Conservation (phyloP, 2,329 filamentous ascomycete species). For the Calonectria leucothoes region DNA sequence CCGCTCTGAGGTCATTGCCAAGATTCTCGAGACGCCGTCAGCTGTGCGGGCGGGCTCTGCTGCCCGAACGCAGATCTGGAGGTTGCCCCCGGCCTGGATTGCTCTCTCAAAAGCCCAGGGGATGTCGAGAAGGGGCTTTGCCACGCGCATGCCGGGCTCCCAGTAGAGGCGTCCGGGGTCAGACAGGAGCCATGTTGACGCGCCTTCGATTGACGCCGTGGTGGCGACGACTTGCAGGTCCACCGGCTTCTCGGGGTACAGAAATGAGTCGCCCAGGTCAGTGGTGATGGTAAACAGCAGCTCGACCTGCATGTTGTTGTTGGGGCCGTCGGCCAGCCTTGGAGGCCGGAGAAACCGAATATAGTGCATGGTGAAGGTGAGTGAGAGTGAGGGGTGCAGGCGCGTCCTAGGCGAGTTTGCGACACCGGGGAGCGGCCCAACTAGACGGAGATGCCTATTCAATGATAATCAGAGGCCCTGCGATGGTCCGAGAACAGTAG, state of each 20-base stretch:
- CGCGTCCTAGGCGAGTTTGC: not conserved
- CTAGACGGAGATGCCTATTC: not conserved
- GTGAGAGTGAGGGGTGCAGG: not conserved
- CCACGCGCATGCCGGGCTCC: conserved; percentile 53
- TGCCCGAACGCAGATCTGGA: conserved; percentile 45
- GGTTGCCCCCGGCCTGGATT: conserved; percentile 36
- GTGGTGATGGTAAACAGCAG: conserved; percentile 67
- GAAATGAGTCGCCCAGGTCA: conserved; percentile 67
- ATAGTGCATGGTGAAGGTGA: conserved; percentile 62
- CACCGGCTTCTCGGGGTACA: conserved; percentile 58
- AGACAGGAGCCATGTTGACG: conserved; percentile 39
- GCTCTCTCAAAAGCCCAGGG: conserved; percentile 42
- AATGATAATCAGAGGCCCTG: not conserved
- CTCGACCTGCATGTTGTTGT: conserved; percentile 47
- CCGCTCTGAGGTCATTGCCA: conserved; percentile 34
- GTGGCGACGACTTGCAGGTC: conserved; percentile 53
- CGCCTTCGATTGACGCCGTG: conserved; percentile 31
- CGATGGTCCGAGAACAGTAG: not conserved
- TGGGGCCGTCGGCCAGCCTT: conserved; percentile 44
- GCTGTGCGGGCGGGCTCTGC: conserved; percentile 40
- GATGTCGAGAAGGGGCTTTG: conserved; percentile 49
- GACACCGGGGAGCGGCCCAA: not conserved
- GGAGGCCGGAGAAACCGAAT: conserved; percentile 64
- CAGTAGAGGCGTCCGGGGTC: conserved; percentile 43
- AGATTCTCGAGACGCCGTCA: conserved; percentile 40